Evolutionary conservation across 2,329 filamentous ascomycete genomes (phyloP).

Genomic region (Myriosclerotinia duriaeana): DNA sequence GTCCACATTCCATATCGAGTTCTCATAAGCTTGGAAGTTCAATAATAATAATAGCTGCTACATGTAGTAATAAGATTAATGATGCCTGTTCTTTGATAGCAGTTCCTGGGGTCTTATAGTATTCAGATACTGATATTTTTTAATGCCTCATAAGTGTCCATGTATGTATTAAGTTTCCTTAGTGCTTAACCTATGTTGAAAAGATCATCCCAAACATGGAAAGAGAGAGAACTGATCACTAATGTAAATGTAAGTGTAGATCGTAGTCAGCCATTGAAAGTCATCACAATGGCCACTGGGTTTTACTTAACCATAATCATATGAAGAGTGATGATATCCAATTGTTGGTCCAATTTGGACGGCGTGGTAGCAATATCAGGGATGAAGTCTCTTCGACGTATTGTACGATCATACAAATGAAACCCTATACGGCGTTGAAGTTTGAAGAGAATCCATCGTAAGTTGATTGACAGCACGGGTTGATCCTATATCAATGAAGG

Average conservation of each 20-base stretch:
- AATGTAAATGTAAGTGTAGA: not conserved
- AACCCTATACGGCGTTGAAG: not conserved
- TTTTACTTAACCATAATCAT: not conserved
- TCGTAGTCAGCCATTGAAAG: not conserved
- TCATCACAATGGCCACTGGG: not conserved
- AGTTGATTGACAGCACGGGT: not conserved
- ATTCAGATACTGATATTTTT: not conserved
- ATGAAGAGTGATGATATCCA: not conserved
- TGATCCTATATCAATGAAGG: not conserved
- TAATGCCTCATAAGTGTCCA: not conserved
- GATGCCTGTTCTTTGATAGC: not conserved
- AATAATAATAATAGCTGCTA: constrained; percentile 8
- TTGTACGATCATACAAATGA: not conserved
- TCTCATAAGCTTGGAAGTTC: not conserved
- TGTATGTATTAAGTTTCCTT: not conserved
- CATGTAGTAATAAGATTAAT: not conserved
- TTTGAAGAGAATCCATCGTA: not conserved
- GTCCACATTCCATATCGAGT: not conserved
- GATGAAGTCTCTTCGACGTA: not conserved
- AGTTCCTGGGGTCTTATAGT: not conserved
- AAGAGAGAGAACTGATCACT: not conserved
- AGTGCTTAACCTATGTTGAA: not conserved
- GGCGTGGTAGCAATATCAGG: not conserved
- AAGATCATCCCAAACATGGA: not conserved
- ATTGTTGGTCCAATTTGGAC: not conserved